Evolutionary conservation across 345 rosid species (phyloP).

Genomic region (Moricandia moricandioides): DNA sequence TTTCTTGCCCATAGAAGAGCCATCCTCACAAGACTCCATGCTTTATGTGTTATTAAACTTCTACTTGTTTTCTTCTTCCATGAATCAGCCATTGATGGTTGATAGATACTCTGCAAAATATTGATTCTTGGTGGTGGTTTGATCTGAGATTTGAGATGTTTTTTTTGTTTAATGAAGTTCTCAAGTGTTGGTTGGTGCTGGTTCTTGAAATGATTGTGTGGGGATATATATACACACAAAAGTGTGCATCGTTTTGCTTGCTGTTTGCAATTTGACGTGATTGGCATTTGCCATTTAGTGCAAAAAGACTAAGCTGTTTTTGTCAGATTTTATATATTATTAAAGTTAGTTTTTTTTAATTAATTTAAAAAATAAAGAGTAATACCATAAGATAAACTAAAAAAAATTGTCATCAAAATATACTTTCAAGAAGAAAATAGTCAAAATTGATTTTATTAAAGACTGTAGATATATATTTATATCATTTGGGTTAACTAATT

Average conservation of each 20-base stretch:
- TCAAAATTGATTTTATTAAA: too few relatives aligned
- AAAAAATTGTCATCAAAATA: too few relatives aligned
- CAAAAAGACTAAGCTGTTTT: constrained; percentile 1
- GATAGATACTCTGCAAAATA: neutral
- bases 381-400: too few relatives aligned
- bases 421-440: too few relatives aligned
- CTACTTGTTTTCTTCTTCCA: constrained; percentile 19
- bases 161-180: neutral
- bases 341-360: neutral
- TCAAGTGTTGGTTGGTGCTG: constrained; percentile 17
- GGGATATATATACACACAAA: constrained; percentile 12
- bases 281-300: constrained; percentile 9
- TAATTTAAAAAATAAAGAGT: too few relatives aligned
- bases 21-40: constrained; percentile 56
- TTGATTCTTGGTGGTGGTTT: neutral
- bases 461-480: too few relatives aligned
- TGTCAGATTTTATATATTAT: neutral
- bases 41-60: constrained; percentile 28
- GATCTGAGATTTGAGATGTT: neutral
- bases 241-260: constrained; percentile 26
- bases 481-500: too few relatives aligned
- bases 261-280: constrained; percentile 30
- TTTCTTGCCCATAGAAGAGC: constrained; percentile 70
- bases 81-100: constrained; percentile 23
- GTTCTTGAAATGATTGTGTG: constrained; percentile 25